These are phyloP conservation scores for Dioszegia crocea DNA, from an alignment of 768 basidiomycete species.

Conservation along the genomic window DNA sequence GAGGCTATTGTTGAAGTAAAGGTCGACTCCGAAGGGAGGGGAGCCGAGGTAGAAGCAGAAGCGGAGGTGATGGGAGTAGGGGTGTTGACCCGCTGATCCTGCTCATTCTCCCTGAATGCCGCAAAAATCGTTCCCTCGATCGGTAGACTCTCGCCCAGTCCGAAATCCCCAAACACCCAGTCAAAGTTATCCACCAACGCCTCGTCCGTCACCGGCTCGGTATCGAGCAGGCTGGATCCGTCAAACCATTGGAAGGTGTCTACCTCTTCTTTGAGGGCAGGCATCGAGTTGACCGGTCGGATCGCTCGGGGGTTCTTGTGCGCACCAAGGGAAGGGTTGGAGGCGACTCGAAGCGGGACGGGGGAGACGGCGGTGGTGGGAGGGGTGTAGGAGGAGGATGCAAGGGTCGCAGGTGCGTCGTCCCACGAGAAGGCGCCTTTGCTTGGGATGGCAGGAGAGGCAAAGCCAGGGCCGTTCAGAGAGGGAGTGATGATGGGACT, in stretches of 20 bases:
- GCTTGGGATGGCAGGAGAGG: conserved; percentile 1
- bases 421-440: conserved; percentile 30
- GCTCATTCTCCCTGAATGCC: conserved; percentile 22
- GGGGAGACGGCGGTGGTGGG: conserved; percentile 12
- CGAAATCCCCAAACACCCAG: conserved; percentile 33
- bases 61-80: conserved; percentile 4
- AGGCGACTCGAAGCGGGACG: conserved; percentile 27
- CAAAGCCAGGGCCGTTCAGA: not conserved
- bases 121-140: conserved; percentile 31
- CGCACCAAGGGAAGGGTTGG: conserved; percentile 34
- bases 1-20: not conserved
- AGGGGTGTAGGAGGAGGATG: conserved; percentile 29
- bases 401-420: conserved; percentile 20
- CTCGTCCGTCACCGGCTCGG: conserved; percentile 20
- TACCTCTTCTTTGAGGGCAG: conserved; percentile 39
- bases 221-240: conserved; percentile 11
- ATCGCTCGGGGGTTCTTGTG: conserved; percentile 22
- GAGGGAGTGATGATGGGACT: conserved; percentile 27
- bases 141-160: conserved; percentile 16
- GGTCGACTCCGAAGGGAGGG: not conserved
- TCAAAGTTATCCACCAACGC: conserved; percentile 28
- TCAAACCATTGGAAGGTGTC: conserved; percentile 28
- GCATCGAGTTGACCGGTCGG: conserved; percentile 33
- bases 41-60: conserved; percentile 13
- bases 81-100: not conserved